Conservation (phyloP, 306 rosid genomes). For the Trifolium repens region DNA sequence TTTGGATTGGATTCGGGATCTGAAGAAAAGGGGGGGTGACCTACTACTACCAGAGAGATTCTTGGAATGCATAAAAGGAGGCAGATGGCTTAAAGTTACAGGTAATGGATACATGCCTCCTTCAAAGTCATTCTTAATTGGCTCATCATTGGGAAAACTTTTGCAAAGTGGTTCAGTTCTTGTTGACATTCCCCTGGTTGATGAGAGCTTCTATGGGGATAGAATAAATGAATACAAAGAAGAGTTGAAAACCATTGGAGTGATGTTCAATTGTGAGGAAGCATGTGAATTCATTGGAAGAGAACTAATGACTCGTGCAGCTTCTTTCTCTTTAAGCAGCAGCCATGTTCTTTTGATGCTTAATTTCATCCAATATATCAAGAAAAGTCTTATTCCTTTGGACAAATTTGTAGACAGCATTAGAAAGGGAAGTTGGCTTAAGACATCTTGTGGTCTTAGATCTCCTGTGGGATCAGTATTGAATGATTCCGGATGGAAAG, state of each 20-base stretch:
- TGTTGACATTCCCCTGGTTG: constrained; percentile 77
- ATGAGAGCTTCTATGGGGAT: constrained; percentile 57
- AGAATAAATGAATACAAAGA: constrained; percentile 51
- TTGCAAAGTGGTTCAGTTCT: constrained; percentile 59
- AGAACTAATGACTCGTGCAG: constrained; percentile 66
- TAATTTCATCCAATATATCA: constrained; percentile 57
- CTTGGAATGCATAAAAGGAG: constrained; percentile 59
- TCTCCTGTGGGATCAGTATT: constrained; percentile 70
- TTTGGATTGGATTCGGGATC: constrained; percentile 64
- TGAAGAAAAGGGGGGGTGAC: background rate
- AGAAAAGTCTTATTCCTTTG: constrained; percentile 34
- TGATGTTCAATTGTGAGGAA: constrained; percentile 66
- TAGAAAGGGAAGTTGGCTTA: constrained; percentile 56
- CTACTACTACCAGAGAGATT: constrained; percentile 56
- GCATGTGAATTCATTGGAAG: constrained; percentile 68
- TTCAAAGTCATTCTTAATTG: constrained; percentile 58
- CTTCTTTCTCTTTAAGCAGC: constrained; percentile 43
- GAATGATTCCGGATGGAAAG: constrained; percentile 54
- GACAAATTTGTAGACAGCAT: constrained; percentile 52
- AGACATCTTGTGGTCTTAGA: constrained; percentile 59
- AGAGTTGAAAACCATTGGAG: constrained; percentile 71
- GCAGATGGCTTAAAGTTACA: constrained; percentile 68
- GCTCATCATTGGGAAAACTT: constrained; percentile 56
- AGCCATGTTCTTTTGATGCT: constrained; percentile 58
- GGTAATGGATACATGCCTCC: constrained; percentile 63